A percentile compares a stretch with the other conserved stretches of the same genome.
phyloP scores from a whole-genome alignment of 768 basidiomycete species.

The Boletellus emodensis region DNA sequence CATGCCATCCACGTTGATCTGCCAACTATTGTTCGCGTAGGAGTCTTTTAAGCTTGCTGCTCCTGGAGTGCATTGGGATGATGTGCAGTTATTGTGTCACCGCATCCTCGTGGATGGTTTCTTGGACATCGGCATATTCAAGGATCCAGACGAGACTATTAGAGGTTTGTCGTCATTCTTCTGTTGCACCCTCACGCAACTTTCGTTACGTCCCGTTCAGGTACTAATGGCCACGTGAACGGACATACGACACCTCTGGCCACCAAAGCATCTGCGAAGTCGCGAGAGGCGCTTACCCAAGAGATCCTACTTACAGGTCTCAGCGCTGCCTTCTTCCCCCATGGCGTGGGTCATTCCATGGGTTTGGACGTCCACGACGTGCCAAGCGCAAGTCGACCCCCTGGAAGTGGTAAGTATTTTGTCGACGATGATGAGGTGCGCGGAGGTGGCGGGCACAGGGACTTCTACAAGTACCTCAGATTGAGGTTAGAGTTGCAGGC shows the following conservation, averaged over 20 bases:
- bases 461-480: constrained; percentile 77
- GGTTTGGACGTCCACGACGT: constrained; percentile 96
- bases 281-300: constrained; percentile 24
- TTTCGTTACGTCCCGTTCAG: neutral
- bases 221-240: neutral
- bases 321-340: constrained; percentile 88
- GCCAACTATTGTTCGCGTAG: constrained; percentile 35
- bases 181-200: neutral
- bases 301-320: constrained; percentile 74
- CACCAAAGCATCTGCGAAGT: constrained; percentile 5
- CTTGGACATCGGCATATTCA: constrained; percentile 82
- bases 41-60: constrained; percentile 64
- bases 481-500: constrained; percentile 67
- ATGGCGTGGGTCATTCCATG: constrained; percentile 86
- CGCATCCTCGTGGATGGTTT: constrained; percentile 78
- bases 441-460: constrained; percentile 58
- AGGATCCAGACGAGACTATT: constrained; percentile 45
- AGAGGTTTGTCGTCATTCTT: constrained; percentile 9
- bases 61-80: constrained; percentile 89
- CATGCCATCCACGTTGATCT: neutral
- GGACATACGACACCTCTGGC: neutral
- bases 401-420: constrained; percentile 43
- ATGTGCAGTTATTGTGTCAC: constrained; percentile 80
- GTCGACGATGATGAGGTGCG: constrained; percentile 75
- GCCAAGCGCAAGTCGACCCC: constrained; percentile 76